These are phyloP conservation scores for Diospyros lotus DNA, from an alignment of 148 eudicot species.

Conservation along the genomic window DNA sequence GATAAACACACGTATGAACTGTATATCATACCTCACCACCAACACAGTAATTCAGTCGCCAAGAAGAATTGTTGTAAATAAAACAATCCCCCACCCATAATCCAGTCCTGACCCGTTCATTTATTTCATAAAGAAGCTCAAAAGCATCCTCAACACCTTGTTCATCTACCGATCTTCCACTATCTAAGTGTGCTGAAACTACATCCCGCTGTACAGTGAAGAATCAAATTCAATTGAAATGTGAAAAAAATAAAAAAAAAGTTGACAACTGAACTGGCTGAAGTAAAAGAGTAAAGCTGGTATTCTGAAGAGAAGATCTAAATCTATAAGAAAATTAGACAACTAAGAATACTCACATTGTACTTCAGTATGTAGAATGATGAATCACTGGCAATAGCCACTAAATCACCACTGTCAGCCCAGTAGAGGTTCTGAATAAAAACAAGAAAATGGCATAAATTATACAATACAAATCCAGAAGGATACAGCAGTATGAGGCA, in stretches of 20 bases:
- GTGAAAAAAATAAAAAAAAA: neutral
- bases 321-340: neutral
- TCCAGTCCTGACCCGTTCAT: slow-evolving; percentile 94
- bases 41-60: slow-evolving; percentile 98
- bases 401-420: slow-evolving; percentile 99
- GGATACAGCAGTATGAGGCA: slow-evolving; percentile 5
- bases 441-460: slow-evolving; percentile 8
- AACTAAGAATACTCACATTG: slow-evolving; percentile 53
- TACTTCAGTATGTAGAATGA: slow-evolving; percentile 93
- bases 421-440: slow-evolving; percentile 81
- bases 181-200: slow-evolving; percentile 79
- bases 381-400: slow-evolving; percentile 95
- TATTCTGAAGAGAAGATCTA: neutral
- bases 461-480: neutral
- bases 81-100: slow-evolving; percentile 99
- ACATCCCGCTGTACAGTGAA: slow-evolving; percentile 71
- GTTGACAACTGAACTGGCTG: neutral
- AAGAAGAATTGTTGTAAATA: slow-evolving; percentile 87
- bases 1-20: neutral
- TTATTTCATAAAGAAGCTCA: slow-evolving; percentile 91
- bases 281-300: neutral
- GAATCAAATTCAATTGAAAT: neutral
- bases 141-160: slow-evolving; percentile 94
- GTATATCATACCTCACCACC: slow-evolving; percentile 87
- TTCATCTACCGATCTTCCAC: slow-evolving; percentile 86